Percentiles rank a stretch among this genome's conserved stretches.
Conservation (phyloP, 78 protist genomes). For the Mantamonas sphyraenae region DNA sequence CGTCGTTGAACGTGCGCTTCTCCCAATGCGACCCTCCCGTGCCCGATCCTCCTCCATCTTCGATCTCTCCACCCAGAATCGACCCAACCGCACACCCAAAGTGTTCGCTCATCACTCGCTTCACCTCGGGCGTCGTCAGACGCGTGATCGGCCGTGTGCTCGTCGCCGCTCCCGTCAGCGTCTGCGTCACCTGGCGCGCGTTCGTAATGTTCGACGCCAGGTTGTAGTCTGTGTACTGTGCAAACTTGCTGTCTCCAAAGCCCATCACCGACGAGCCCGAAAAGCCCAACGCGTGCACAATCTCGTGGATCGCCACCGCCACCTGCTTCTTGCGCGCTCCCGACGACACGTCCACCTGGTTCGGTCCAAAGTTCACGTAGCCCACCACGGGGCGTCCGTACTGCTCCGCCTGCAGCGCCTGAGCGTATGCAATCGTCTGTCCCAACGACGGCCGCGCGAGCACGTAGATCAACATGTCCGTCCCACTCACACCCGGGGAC, state of each 20-base stretch:
- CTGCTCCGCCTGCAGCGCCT: background rate
- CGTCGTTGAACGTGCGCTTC: background rate
- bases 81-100: constrained; percentile 5
- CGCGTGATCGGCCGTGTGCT: no score
- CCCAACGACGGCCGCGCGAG: no score
- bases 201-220: no score
- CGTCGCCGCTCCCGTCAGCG: no score
- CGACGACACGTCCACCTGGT: background rate
- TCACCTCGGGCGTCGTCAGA: constrained; percentile 5
- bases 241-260: background rate
- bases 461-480: no score
- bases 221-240: no score
- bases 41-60: constrained; percentile 19
- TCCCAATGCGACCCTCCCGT: constrained; percentile 37
- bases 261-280: background rate
- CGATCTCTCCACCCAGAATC: background rate
- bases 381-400: background rate
- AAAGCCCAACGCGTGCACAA: constrained; percentile 1
- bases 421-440: background rate
- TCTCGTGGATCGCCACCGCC: background rate
- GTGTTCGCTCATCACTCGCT: background rate
- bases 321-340: background rate
- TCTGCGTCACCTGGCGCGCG: background rate
- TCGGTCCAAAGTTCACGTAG: background rate
- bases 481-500: no score